Evolutionary conservation across 1,284 basidiomycete species (phyloP).

Genomic region (Naganishia liquefaciens): DNA sequence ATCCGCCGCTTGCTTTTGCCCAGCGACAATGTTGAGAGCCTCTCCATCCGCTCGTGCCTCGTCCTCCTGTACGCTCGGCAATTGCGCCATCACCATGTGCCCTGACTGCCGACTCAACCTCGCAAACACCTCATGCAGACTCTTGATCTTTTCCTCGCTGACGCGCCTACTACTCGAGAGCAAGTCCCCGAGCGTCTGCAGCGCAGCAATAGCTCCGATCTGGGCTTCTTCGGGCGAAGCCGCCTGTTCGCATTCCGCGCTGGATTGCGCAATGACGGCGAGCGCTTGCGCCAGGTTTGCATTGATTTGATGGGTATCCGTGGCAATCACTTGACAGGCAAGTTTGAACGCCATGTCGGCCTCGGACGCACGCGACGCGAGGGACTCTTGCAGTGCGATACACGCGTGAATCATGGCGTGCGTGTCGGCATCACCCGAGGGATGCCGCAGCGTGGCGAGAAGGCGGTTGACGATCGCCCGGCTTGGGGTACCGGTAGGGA

Average conservation of each 20-base stretch:
- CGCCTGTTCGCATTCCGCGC: conserved; percentile 14
- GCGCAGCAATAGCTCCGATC: conserved; percentile 14
- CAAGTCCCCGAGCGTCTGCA: conserved; percentile 20
- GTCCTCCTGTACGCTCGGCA: conserved; percentile 24
- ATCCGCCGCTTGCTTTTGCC: not conserved
- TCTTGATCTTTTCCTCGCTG: conserved; percentile 25
- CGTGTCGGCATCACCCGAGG: conserved; percentile 13
- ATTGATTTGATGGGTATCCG: conserved; percentile 26
- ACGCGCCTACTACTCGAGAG: conserved; percentile 14
- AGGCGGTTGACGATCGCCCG: conserved; percentile 25
- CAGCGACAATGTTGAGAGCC: not conserved
- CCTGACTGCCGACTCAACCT: not conserved
- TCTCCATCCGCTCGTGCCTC: too few relatives aligned
- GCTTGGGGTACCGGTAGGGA: conserved; percentile 22
- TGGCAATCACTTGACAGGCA: conserved; percentile 21
- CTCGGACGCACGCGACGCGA: not conserved
- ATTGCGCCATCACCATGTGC: too few relatives aligned
- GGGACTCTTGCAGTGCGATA: conserved; percentile 16
- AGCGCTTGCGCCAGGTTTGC: conserved; percentile 18
- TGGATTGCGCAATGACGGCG: conserved; percentile 2
- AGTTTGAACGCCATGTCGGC: conserved; percentile 4
- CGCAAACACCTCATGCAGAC: conserved; percentile 8
- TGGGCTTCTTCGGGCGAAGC: conserved; percentile 22
- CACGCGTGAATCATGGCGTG: conserved; percentile 30
- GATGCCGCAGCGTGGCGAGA: conserved; percentile 7